Evolutionary conservation across 2,329 filamentous ascomycete species (phyloP).

Genomic region (Sporothrix schenckii): DNA sequence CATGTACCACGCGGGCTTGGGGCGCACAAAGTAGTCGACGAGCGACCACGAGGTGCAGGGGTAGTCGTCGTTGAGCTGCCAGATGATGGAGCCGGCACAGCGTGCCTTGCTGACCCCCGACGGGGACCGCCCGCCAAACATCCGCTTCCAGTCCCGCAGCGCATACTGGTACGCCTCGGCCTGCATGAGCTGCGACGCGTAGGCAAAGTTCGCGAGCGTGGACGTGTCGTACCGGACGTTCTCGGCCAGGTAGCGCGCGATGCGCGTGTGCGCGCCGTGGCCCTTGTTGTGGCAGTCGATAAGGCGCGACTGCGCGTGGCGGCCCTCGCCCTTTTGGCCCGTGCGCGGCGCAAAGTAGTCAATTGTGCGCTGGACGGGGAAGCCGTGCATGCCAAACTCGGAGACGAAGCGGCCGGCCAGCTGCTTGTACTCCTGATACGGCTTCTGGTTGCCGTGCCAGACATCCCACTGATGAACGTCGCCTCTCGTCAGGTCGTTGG

Average conservation of each 20-base stretch:
- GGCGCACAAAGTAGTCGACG: slow-evolving; percentile 75
- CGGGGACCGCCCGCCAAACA: slow-evolving; percentile 66
- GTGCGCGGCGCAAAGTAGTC: slow-evolving; percentile 69
- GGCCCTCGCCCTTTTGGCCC: slow-evolving; percentile 60
- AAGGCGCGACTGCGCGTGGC: slow-evolving; percentile 81
- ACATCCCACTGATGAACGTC: slow-evolving; percentile 97
- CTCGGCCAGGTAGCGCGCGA: slow-evolving; percentile 87
- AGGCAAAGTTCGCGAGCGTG: slow-evolving; percentile 69
- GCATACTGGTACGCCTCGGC: slow-evolving; percentile 67
- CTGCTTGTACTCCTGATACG: slow-evolving; percentile 86
- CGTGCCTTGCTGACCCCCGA: slow-evolving; percentile 73
- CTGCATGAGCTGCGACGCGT: slow-evolving; percentile 70
- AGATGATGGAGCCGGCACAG: slow-evolving; percentile 76
- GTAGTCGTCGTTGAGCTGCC: slow-evolving; percentile 89
- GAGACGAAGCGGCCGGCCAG: slow-evolving; percentile 90
- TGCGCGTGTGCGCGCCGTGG: slow-evolving; percentile 79
- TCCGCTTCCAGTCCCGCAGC: slow-evolving; percentile 50
- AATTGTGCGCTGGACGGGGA: slow-evolving; percentile 82
- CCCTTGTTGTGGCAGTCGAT: slow-evolving; percentile 97
- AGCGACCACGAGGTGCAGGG: slow-evolving; percentile 79
- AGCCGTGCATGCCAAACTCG: slow-evolving; percentile 94
- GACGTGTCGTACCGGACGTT: slow-evolving; percentile 72
- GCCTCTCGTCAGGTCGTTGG: slow-evolving; percentile 76
- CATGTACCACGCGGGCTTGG: slow-evolving; percentile 77
- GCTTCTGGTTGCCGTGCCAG: slow-evolving; percentile 86